Conservation (phyloP, 306 rosid species). For the Macrotyloma uniflorum region DNA sequence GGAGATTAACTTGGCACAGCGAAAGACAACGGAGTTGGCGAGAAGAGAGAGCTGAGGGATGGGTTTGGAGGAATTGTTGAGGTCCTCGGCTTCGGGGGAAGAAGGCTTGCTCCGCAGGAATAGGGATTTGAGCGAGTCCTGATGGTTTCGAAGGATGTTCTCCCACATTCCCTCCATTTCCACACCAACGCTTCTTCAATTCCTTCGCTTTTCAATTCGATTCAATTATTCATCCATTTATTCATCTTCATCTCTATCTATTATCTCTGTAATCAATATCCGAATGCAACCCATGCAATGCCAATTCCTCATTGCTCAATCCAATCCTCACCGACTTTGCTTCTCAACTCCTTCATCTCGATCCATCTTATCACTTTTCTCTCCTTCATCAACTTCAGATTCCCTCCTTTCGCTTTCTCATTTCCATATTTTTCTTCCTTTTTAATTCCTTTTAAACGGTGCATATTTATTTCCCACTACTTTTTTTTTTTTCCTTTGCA, state of each 20-base stretch:
- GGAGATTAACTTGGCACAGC: constrained; percentile 63
- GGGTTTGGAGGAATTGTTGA: constrained; percentile 50
- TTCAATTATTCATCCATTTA: neutral
- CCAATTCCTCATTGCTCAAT: neutral
- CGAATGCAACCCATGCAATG: neutral
- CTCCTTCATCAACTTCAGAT: neutral
- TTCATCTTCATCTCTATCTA: too few relatives aligned
- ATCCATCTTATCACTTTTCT: neutral
- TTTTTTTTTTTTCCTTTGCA: too few relatives aligned
- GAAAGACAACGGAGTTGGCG: constrained; percentile 83
- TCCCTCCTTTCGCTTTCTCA: neutral
- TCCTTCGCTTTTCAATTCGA: neutral
- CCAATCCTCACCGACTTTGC: constrained; percentile 11
- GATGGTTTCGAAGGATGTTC: constrained; percentile 45
- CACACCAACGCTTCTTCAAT: neutral
- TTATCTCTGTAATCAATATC: too few relatives aligned
- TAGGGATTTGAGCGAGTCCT: constrained; percentile 49
- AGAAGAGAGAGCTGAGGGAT: constrained; percentile 82
- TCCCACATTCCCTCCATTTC: constrained; percentile 51
- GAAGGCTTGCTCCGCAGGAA: constrained; percentile 54
- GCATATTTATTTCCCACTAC: too few relatives aligned
- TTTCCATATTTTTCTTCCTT: too few relatives aligned
- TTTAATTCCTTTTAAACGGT: too few relatives aligned
- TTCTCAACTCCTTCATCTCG: neutral
- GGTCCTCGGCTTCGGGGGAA: constrained; percentile 16